phyloP scores from a whole-genome alignment of 768 basidiomycete genomes.

The Cystobasidium onofrii region DNA sequence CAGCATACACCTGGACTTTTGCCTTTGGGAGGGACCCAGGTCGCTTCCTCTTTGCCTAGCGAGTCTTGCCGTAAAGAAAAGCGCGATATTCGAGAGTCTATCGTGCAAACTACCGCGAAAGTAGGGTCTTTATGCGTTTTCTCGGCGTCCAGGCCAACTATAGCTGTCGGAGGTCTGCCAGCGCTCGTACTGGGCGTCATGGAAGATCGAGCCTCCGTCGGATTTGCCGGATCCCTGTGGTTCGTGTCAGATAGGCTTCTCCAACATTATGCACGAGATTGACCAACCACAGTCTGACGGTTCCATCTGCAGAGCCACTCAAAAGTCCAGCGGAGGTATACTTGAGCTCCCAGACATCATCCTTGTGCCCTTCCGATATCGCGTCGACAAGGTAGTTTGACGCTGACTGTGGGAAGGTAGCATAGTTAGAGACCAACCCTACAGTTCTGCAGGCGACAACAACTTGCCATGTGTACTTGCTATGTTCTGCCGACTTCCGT shows the following conservation, averaged over 20 bases:
- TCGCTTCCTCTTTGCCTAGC: constrained; percentile 18
- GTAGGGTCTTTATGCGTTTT: neutral
- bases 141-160: constrained; percentile 19
- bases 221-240: constrained; percentile 22
- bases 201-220: neutral
- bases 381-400: constrained; percentile 25
- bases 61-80: neutral
- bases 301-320: constrained; percentile 22
- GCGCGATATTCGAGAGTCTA: constrained; percentile 17
- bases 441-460: too few relatives aligned
- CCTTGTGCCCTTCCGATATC: neutral
- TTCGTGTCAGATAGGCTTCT: neutral
- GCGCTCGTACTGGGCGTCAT: neutral
- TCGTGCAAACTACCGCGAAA: neutral
- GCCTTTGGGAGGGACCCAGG: neutral
- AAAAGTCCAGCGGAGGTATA: constrained; percentile 2
- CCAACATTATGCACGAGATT: neutral
- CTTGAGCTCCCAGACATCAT: constrained; percentile 20
- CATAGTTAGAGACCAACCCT: neutral
- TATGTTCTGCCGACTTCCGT: too few relatives aligned
- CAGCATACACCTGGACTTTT: constrained; percentile 11
- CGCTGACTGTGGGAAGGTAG: neutral
- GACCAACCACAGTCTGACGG: constrained; percentile 15
- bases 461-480: too few relatives aligned
- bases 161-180: neutral